phyloP scores from a whole-genome alignment of 805 yeast genomes.

The Priceomyces carsonii region DNA sequence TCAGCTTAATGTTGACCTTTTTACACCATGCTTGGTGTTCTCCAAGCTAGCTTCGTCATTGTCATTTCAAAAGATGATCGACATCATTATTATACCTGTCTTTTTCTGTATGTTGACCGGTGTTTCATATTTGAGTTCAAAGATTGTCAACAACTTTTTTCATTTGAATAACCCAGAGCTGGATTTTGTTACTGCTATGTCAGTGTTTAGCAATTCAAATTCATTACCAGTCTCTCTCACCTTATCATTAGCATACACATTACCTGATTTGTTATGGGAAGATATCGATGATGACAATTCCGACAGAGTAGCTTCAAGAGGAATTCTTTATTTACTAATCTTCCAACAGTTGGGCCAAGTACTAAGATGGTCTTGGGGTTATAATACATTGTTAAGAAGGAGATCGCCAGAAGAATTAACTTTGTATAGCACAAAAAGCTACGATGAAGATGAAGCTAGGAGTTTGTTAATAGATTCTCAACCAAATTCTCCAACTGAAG shows the following conservation, averaged over 20 bases:
- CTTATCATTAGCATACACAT: slow-evolving; percentile 71
- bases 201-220: slow-evolving; percentile 94
- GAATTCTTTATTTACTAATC: slow-evolving; percentile 68
- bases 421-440: slow-evolving; percentile 12
- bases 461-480: background rate
- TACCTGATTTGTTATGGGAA: slow-evolving; percentile 78
- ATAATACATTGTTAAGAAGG: slow-evolving; percentile 63
- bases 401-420: slow-evolving; percentile 41
- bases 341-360: slow-evolving; percentile 85
- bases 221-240: slow-evolving; percentile 92
- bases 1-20: slow-evolving; percentile 80
- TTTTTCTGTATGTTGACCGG: slow-evolving; percentile 81
- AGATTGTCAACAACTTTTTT: slow-evolving; percentile 51
- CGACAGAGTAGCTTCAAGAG: slow-evolving; percentile 75
- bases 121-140: slow-evolving; percentile 68
- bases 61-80: slow-evolving; percentile 73
- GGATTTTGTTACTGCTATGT: slow-evolving; percentile 95
- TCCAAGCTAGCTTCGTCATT: slow-evolving; percentile 70
- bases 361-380: slow-evolving; percentile 87
- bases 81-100: slow-evolving; percentile 80
- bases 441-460: slow-evolving; percentile 7
- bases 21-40: slow-evolving; percentile 94
- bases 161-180: slow-evolving; percentile 70
- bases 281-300: slow-evolving; percentile 64
- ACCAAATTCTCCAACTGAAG: background rate